Evolutionary conservation across 176 grass and related monocot species (phyloP), one percentile per base, ranked within the genome.

Genomic region (Oryza meyeriana): DNA sequence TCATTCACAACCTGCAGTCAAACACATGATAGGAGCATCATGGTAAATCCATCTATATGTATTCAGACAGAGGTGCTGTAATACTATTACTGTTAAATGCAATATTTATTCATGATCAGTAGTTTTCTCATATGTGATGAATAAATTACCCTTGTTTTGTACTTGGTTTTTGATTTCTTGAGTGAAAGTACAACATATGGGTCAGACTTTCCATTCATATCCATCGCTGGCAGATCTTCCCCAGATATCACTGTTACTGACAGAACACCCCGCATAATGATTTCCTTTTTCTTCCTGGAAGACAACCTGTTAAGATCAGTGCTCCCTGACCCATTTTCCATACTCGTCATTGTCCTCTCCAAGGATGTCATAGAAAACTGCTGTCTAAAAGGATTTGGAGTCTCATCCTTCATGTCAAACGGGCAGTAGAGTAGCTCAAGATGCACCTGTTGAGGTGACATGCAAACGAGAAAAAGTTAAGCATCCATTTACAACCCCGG

Each of bases 161-260:
- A 82, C 76, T 93, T 99, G 10, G 91, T 95, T 91, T 95, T 94
- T 77, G 91, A 63, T 81, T 99, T 95, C 79, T 93, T 99, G 86
- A 99, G 88, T 82, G 85, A 88, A 78, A 95, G 72, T 64, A 95
- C 64, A 1, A 99, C 93, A 88, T 87, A 99, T 66, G 96, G 96
- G 57, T 99, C 93, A 45, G 96, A 91, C 63, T 94, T 99, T 57
- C 96, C 96, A 59, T 74, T 82, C 71, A 99, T 74, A 90, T 99
- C 93, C 96, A 99, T 99, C 31, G 93, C 88, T 2, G 91, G 93
- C 73, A 95, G 85, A 71, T 99, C 89, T 72, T 99, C 89, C 73
- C 87, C 89, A 20, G 93, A 95, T 85, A 99, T 58, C 41, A 95
- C 87, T 61, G 87, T 94, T 66, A 99, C 93, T 82, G 87, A 83